Base-by-base conservation (phyloP, 2,329 filamentous ascomycete species). In the Fusarium longipes region DNA sequence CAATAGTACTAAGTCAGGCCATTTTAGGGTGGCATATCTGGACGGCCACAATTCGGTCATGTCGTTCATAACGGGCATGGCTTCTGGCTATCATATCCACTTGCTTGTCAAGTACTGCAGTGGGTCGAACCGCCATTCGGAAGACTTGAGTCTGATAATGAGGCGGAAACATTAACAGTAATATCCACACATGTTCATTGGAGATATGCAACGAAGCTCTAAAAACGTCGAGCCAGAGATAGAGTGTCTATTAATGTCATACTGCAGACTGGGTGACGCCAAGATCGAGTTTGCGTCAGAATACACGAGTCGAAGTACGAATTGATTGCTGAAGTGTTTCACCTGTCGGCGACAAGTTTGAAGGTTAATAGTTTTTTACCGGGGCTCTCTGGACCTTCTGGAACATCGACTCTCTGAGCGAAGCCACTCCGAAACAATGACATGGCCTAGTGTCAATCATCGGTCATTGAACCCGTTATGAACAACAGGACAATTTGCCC, bases 1-100 rank as follows among this genome's bases (percentile, higher is more conserved):
- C 76, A 78, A 78, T 77, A 57, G 75, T 75, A 70, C 68, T 29
- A 24, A 32, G 62, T 32, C 75, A 71, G 56, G 27, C 8, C 39
- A 43, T 35, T 50, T 63, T 68, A 65, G 71, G 60, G 51, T 65
- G 45, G 48, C 33, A 57, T 57, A 48, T 44, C 60, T 36, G 45
- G 30, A 29, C 63, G 67, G 70, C 52, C 62, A 73, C 58, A 73
- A 70, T 70, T 73, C 68, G 71, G 70, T 53, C 53, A 45, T 61
- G 67, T 57, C 57, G 52, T 68, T 72, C 71, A 71, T 65, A 72
- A 71, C 43, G 45, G 52, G 65, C 57, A 59, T 59, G 56, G 52
- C 36, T 60, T 36, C 39, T 40, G 59, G 64, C 65, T 67, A 63
- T 66, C 60, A 56, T 18, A 51, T 58, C 68, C 70, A 72, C 70